Percentiles rank a stretch among this genome's conserved stretches.
These are phyloP conservation scores for Apiospora malaysiana DNA, from an alignment of 2,329 filamentous ascomycete genomes.

Conservation along the genomic window DNA sequence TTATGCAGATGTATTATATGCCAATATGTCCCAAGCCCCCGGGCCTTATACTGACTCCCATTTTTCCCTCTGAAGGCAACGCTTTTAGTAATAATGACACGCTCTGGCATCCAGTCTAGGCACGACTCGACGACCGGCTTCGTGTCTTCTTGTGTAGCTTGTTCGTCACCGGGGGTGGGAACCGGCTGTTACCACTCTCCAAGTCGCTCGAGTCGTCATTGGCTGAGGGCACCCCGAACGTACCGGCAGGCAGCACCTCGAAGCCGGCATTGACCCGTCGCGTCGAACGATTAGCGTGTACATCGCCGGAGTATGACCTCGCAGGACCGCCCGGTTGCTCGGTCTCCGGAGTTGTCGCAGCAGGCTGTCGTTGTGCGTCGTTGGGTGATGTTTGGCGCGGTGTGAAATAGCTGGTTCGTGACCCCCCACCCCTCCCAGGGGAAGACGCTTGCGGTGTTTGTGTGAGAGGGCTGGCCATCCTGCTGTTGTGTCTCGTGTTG, in stretches of 20 bases:
- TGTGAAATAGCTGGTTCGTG: slow-evolving; percentile 12
- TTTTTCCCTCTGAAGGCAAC: background rate
- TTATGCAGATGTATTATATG: slow-evolving; percentile 19
- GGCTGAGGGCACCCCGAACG: slow-evolving; percentile 24
- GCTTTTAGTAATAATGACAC: background rate
- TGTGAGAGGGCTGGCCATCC: slow-evolving; percentile 20
- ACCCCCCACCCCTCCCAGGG: background rate
- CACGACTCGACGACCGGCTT: slow-evolving; percentile 29
- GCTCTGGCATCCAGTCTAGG: background rate
- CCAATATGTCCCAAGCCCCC: background rate
- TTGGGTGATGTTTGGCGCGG: background rate
- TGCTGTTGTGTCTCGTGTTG: slow-evolving; percentile 16
- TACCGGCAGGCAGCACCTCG: slow-evolving; percentile 39
- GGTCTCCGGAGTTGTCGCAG: background rate
- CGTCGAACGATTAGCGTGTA: slow-evolving; percentile 32
- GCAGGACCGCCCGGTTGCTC: slow-evolving; percentile 26
- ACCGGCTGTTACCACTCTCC: slow-evolving; percentile 29
- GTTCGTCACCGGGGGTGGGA: slow-evolving; percentile 23
- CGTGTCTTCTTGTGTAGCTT: slow-evolving; percentile 32
- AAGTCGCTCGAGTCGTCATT: slow-evolving; percentile 31
- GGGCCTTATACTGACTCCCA: background rate
- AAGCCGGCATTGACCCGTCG: slow-evolving; percentile 39
- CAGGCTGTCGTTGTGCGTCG: background rate
- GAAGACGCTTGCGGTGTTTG: slow-evolving; percentile 5
- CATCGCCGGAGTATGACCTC: slow-evolving; percentile 37